Base-by-base conservation (phyloP, 2,329 filamentous ascomycete species). In the Pseudocercospora pini-densiflorae region DNA sequence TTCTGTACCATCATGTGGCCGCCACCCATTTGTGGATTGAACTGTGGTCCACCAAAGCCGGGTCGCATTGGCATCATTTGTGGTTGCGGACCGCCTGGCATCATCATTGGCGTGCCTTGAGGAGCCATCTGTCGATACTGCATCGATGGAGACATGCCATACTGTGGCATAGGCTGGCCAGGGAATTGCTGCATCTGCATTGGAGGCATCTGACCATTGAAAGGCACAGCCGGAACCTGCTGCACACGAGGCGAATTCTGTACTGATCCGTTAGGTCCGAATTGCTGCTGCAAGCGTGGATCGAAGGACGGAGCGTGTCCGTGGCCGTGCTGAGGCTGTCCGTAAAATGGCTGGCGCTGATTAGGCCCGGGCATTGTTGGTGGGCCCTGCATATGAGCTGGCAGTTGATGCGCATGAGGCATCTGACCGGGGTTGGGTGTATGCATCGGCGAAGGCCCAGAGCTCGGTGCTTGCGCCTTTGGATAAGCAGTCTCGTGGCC, bases 241-340 rank as follows among this genome's bases (percentile, higher is more conserved):
- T 86, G 87, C 82, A 92, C 89, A 12, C 93, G 89, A 58, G 94
- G 93, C 16, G 94, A 97, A 8, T 92, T 90, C 77, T 93, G 95
- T 2, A 84, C 79, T 2, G 93, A 92, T 73, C 94, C 93, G 3
- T 89, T 89, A 16, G 73, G 73, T 24, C 92, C 93, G 71, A 90
- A 93, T 6, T 92, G 92, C 81, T 95, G 91, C 71, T 88, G 87
- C 92, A 97, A 97, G 60, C 93, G 88, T 75, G 94, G 92, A 65
- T 93, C 91, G 71, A 89, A 89, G 66, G 89, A 89, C 73, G 90
- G 92, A 71, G 89, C 86, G 61, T 89, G 87, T 5, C 86, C 87
- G 61, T 89, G 87, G 5, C 86, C 87, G 70, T 90, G 90, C 3
- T 93, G 92, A 64, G 91, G 90, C 67, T 86, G 86, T 73, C 93